A percentile compares a stretch with the other conserved stretches of the same genome.
These are phyloP conservation scores for Parafenestella ontariensis DNA, from an alignment of 2,329 filamentous ascomycete genomes.

Conservation along the genomic window DNA sequence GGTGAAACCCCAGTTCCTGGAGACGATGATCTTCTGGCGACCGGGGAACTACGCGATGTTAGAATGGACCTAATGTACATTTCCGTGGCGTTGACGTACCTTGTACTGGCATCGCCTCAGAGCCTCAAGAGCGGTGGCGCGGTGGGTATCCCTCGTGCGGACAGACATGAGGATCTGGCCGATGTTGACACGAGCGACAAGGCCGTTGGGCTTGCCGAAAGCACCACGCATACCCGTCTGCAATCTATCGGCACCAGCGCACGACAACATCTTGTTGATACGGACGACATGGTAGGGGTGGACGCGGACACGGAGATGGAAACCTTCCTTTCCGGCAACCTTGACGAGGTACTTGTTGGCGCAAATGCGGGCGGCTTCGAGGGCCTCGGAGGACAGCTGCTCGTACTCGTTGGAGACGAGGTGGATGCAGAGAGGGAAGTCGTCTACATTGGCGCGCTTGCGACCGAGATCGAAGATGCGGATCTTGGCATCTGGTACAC, in stretches of 20 bases:
- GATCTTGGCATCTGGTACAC: slow-evolving; percentile 84
- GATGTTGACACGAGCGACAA: slow-evolving; percentile 99
- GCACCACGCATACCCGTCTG: slow-evolving; percentile 99
- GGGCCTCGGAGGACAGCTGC: slow-evolving; percentile 98
- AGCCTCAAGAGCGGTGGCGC: slow-evolving; percentile 93
- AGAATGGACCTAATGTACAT: background rate
- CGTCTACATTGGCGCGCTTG: slow-evolving; percentile 98
- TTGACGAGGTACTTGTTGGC: slow-evolving; percentile 95
- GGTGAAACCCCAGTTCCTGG: slow-evolving; percentile 99
- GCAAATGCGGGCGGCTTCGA: slow-evolving; percentile 99
- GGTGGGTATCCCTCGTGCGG: slow-evolving; percentile 95
- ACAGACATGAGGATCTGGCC: slow-evolving; percentile 98
- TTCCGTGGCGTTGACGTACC: slow-evolving; percentile 44
- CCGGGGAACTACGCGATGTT: slow-evolving; percentile 76
- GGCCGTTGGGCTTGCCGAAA: slow-evolving; percentile 99
- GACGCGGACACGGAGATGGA: slow-evolving; percentile 77
- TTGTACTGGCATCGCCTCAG: slow-evolving; percentile 99
- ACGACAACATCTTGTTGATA: slow-evolving; percentile 99
- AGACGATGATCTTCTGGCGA: slow-evolving; percentile 99
- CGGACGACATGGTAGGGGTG: slow-evolving; percentile 99
- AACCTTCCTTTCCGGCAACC: slow-evolving; percentile 73
- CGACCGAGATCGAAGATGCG: slow-evolving; percentile 99
- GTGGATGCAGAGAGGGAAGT: slow-evolving; percentile 98
- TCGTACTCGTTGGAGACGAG: slow-evolving; percentile 99
- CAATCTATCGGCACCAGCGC: slow-evolving; percentile 99